Conservation (phyloP, 2,329 filamentous ascomycete genomes). For the Stylonectria norvegica region DNA sequence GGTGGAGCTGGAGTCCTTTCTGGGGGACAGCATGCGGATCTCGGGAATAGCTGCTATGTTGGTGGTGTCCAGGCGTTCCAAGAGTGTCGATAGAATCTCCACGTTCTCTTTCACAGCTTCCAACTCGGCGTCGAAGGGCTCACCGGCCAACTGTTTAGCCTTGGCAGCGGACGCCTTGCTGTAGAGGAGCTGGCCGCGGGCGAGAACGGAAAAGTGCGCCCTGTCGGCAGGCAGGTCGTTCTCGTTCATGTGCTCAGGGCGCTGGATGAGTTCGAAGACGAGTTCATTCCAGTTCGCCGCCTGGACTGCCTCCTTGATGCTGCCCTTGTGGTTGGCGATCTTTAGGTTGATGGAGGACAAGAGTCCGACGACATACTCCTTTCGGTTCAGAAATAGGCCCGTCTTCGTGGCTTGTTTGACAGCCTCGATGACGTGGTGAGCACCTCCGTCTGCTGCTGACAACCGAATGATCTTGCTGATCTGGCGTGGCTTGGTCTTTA, state of each 20-base stretch:
- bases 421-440: slow-evolving; percentile 49
- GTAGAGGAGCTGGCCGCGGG: slow-evolving; percentile 33
- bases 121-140: slow-evolving; percentile 24
- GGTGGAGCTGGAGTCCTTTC: slow-evolving; percentile 6
- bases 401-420: slow-evolving; percentile 46
- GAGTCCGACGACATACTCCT: slow-evolving; percentile 36
- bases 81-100: slow-evolving; percentile 25
- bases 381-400: slow-evolving; percentile 40
- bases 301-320: slow-evolving; percentile 33
- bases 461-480: slow-evolving; percentile 41
- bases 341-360: slow-evolving; percentile 32
- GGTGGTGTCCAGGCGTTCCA: slow-evolving; percentile 17
- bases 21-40: slow-evolving; percentile 18
- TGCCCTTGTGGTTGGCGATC: slow-evolving; percentile 38
- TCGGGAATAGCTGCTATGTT: slow-evolving; percentile 22
- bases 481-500: slow-evolving; percentile 34
- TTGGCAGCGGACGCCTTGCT: slow-evolving; percentile 26
- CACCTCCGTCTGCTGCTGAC: slow-evolving; percentile 38
- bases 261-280: slow-evolving; percentile 49
- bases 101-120: slow-evolving; percentile 29
- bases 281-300: slow-evolving; percentile 45
- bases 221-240: slow-evolving; percentile 14
- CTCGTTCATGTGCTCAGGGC: slow-evolving; percentile 35
- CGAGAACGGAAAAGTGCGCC: slow-evolving; percentile 24
- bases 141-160: slow-evolving; percentile 21